Evolutionary conservation across 805 yeast genomes (phyloP).

Genomic region (Ascoidea tarda): DNA sequence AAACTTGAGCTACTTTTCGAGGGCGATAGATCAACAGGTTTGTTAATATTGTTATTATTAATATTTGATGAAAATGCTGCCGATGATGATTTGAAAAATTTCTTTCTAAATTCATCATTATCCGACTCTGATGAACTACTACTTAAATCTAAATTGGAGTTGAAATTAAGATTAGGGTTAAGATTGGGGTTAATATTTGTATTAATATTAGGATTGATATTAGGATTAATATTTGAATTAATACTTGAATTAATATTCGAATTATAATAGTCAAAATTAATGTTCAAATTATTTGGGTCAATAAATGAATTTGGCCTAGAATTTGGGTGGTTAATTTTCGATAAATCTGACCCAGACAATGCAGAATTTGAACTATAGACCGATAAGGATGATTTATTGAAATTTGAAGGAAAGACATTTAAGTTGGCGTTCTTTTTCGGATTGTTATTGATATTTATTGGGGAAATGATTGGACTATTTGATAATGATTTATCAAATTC

Average conservation of each 20-base stretch:
- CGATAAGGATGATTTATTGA: background rate
- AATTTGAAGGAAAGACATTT: background rate
- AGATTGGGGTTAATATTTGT: background rate
- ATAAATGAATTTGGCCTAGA: background rate
- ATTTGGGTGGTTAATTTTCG: no score
- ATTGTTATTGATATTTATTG: no score
- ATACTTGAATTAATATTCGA: background rate
- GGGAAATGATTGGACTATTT: no score
- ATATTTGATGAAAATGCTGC: no score
- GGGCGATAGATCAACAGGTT: no score
- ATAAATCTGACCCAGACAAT: background rate
- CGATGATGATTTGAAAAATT: no score
- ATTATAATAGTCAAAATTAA: background rate
- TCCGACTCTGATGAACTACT: background rate
- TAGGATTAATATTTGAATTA: background rate
- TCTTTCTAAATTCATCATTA: no score
- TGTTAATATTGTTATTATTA: no score
- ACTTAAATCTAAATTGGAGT: background rate
- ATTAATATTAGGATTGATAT: no score
- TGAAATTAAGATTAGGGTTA: background rate
- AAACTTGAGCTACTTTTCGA: no score
- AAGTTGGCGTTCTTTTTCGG: background rate
- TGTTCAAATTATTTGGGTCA: background rate
- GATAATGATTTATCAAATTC: no score
- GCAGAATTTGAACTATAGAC: background rate